Evolutionary conservation across 805 yeast genomes (phyloP).

Genomic region (Suhomyces prunicola): DNA sequence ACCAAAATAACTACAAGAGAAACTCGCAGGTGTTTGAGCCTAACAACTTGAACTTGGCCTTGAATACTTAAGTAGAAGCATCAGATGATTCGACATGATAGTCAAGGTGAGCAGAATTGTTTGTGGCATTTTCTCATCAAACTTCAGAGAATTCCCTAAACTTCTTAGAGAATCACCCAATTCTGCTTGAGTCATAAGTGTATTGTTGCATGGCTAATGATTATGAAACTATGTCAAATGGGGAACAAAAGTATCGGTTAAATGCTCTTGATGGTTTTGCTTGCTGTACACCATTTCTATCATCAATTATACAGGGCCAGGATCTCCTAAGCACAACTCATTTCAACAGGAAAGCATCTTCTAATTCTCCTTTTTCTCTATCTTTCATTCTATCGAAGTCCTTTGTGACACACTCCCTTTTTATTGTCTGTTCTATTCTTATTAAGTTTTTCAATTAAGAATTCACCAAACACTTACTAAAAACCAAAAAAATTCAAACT

Average conservation of each 20-base stretch:
- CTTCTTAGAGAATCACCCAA: not conserved
- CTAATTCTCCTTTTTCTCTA: not conserved
- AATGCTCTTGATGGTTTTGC: too few species aligned
- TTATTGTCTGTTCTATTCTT: not conserved
- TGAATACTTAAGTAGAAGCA: conserved; percentile 7
- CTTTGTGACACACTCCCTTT: not conserved
- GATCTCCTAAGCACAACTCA: not conserved
- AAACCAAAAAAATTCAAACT: not conserved
- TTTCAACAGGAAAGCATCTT: not conserved
- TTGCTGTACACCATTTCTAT: too few species aligned
- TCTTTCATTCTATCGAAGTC: not conserved
- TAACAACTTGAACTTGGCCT: conserved; percentile 8
- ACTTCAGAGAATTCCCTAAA: too few species aligned
- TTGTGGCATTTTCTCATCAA: not conserved
- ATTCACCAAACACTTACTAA: not conserved
- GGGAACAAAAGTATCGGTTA: too few species aligned
- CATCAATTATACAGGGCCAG: too few species aligned
- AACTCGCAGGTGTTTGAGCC: conserved; percentile 13
- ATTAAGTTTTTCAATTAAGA: not conserved
- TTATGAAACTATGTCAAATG: not conserved
- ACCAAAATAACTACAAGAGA: conserved; percentile 10
- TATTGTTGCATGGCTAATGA: not conserved
- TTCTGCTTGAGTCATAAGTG: not conserved
- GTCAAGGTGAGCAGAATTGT: not conserved
- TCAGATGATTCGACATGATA: not conserved